Conservation (phyloP, 768 basidiomycete genomes). For the Chalciporus piperatus region DNA sequence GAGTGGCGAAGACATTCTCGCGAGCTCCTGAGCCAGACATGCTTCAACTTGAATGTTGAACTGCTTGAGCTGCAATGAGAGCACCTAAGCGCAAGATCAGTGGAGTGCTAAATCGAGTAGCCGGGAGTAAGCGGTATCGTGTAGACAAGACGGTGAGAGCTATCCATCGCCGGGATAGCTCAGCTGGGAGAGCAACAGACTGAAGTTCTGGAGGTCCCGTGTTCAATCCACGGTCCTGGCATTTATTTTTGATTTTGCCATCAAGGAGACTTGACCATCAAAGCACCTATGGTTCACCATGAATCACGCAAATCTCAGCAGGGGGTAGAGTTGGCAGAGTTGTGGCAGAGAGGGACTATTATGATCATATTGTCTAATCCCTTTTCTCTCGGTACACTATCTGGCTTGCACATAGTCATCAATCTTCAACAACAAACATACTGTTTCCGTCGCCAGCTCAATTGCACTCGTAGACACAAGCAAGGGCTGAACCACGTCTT, state of each 20-base stretch:
- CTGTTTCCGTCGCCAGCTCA: constrained; percentile 95
- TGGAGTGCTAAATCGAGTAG: neutral
- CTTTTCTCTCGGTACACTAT: constrained; percentile 29
- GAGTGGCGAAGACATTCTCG: constrained; percentile 94
- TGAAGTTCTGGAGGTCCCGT: constrained; percentile 78
- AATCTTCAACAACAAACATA: constrained; percentile 93
- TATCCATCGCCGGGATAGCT: constrained; percentile 55
- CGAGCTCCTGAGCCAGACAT: constrained; percentile 92
- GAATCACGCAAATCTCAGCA: neutral
- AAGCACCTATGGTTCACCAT: neutral
- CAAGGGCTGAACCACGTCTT: constrained; percentile 95
- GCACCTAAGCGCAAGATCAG: neutral
- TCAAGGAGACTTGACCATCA: no score
- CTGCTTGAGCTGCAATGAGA: neutral
- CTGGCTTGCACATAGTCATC: constrained; percentile 89
- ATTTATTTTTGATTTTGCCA: constrained; percentile 24
- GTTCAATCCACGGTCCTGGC: constrained; percentile 79
- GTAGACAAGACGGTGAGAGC: neutral
- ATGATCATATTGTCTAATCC: neutral
- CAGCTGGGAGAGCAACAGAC: constrained; percentile 77
- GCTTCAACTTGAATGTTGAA: constrained; percentile 14
- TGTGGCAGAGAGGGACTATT: no score
- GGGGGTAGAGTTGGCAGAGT: no score
- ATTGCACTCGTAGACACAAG: constrained; percentile 94
- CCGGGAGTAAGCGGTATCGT: neutral